These are phyloP conservation scores for Rhizoclosmatium globosum DNA, from an alignment of 192 early-diverging fungal species.

Conservation along the genomic window DNA sequence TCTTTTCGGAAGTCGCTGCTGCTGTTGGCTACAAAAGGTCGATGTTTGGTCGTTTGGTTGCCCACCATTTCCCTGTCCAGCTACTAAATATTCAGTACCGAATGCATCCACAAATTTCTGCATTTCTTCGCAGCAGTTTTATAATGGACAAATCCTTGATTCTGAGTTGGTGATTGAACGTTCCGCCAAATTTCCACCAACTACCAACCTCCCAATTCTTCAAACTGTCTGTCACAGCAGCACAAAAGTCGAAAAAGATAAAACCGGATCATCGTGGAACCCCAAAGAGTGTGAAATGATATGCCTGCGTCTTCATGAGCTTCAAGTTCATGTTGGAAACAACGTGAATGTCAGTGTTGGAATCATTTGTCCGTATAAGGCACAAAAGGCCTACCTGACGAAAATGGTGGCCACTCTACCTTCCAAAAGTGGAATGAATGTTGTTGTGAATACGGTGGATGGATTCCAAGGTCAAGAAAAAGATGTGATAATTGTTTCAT, in stretches of 20 bases:
- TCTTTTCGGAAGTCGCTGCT: not conserved
- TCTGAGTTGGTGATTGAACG: not conserved
- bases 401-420: not conserved
- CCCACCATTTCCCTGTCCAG: not conserved
- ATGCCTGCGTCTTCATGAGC: not conserved
- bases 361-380: constrained; percentile 30
- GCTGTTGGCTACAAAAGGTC: constrained; percentile 4
- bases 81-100: constrained; percentile 28
- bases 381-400: constrained; percentile 6
- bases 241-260: not conserved
- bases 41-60: constrained; percentile 11
- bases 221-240: constrained; percentile 20
- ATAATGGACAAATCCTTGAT: constrained; percentile 22
- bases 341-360: not conserved
- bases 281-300: constrained; percentile 11
- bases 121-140: constrained; percentile 9
- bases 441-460: constrained; percentile 25
- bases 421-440: not conserved
- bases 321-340: not conserved
- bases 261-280: constrained; percentile 2
- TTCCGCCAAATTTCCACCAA: not conserved
- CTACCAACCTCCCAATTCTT: not conserved
- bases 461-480: constrained; percentile 34
- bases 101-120: constrained; percentile 26
- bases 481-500: constrained; percentile 19